Conservation (phyloP, 2,329 filamentous ascomycete species). For the Stachybotrys chlorohalonatus region DNA sequence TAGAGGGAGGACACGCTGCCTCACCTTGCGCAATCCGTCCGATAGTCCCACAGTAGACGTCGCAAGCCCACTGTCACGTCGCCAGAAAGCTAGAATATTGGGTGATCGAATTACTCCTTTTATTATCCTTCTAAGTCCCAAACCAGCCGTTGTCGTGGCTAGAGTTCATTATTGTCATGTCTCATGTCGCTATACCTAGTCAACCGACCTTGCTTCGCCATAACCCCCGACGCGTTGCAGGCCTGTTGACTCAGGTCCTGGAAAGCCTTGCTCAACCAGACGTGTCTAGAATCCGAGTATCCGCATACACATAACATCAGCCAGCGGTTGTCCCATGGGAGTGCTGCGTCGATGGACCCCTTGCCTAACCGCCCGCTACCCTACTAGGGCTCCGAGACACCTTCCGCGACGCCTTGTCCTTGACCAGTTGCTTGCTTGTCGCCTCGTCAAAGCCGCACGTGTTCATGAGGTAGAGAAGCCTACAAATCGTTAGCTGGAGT, state of each 20-base stretch:
- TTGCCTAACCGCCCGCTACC: neutral
- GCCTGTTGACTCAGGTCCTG: too few species aligned
- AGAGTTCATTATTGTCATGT: neutral
- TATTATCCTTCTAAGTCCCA: neutral
- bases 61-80: too few species aligned
- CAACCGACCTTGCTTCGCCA: too few species aligned
- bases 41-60: too few species aligned
- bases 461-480: conserved; percentile 40
- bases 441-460: conserved; percentile 44
- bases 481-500: conserved; percentile 18
- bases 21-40: too few species aligned
- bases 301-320: neutral
- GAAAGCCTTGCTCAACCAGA: neutral
- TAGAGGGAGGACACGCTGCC: too few species aligned
- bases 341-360: neutral
- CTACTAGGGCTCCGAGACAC: conserved; percentile 16
- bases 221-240: too few species aligned
- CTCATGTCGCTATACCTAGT: neutral
- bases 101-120: neutral
- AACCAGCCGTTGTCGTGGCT: neutral
- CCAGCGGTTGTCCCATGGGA: neutral
- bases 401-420: conserved; percentile 25
- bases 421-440: conserved; percentile 38
- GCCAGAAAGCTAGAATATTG: too few species aligned
- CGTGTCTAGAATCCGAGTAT: neutral